Conservation (phyloP, 2,329 filamentous ascomycete species). For the Aureobasidium zeae region DNA sequence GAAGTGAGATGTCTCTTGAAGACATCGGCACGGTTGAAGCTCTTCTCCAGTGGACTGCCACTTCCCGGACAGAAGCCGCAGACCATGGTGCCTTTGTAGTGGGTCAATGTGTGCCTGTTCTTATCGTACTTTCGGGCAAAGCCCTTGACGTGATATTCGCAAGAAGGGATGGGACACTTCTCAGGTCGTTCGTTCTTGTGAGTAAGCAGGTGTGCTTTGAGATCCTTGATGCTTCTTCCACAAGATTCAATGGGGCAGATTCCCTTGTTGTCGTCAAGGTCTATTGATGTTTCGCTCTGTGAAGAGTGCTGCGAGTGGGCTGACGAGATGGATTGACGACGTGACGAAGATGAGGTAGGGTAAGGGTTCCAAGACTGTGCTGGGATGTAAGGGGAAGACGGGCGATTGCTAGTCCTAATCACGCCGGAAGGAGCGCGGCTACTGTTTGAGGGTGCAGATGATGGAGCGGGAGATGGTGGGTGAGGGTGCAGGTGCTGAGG, state of each 20-base stretch:
- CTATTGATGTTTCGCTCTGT: constrained; percentile 40
- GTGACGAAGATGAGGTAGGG: constrained; percentile 32
- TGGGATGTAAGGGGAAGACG: constrained; percentile 10
- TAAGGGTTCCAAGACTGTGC: constrained; percentile 45
- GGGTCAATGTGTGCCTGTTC: constrained; percentile 85
- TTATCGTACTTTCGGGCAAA: constrained; percentile 96
- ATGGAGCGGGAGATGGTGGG: constrained; percentile 56
- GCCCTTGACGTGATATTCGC: constrained; percentile 85
- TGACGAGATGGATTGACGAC: constrained; percentile 61
- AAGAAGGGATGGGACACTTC: constrained; percentile 86
- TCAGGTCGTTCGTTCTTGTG: constrained; percentile 85
- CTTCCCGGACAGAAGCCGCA: constrained; percentile 89
- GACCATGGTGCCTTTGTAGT: constrained; percentile 97
- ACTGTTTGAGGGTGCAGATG: constrained; percentile 34
- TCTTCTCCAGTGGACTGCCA: constrained; percentile 83
- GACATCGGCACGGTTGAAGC: constrained; percentile 88
- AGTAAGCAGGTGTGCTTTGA: constrained; percentile 90
- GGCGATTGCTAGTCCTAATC: constrained; percentile 51
- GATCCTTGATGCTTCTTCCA: constrained; percentile 77
- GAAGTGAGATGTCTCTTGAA: constrained; percentile 91
- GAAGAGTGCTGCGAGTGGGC: constrained; percentile 57
- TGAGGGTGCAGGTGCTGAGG: constrained; percentile 34
- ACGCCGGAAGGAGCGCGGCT: constrained; percentile 39
- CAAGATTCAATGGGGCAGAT: constrained; percentile 77
- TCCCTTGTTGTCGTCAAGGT: constrained; percentile 47